Base-by-base conservation (phyloP, 2,329 filamentous ascomycete species). In the Anthostomella pinea region DNA sequence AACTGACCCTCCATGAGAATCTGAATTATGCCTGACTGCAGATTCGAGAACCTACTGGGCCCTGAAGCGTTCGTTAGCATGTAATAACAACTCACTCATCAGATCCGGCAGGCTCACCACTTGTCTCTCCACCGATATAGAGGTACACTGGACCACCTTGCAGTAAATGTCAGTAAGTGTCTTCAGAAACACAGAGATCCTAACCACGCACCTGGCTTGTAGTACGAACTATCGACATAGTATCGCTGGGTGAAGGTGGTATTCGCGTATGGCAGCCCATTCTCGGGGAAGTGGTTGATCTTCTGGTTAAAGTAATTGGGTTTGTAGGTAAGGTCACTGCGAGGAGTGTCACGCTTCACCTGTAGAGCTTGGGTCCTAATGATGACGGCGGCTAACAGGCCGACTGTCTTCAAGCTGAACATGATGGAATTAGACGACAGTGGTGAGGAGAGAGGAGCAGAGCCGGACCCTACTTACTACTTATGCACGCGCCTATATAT, bases 191-290 rank as follows among this genome's bases (percentile, higher is more conserved):
- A 2, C 14, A 30, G 20, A 28, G 20, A 8, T 21, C 6, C 3
- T 18, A 7, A 13, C 11, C 9, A 27, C 39, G 36, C 6, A 56
- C 54, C 56, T 9, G 72, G 62, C 43, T 71, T 66, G 50, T 77
- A 78, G 53, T 75, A 75, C 0, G 66, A 66, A 5, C 64, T 60
- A 43, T 73, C 73, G 29, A 76, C 71, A 49, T 71, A 76, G 51
- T 74, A 79, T 30, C 72, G 66, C 53, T 77, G 73, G 32, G 64
- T 64, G 51, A 77, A 78, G 2, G 72, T 78, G 13, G 60, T 69
- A 39, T 67, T 64, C 9, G 62, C 62, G 45, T 65, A 68, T 4
- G 62, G 64, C 14, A 37, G 42, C 24, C 37, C 44, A 23, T 54
- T 58, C n/a, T 63, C 39, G 6, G 63, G 68, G 30, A 70, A 70